Conservation (phyloP, 139 green algal genomes). For the Volvox africanus region DNA sequence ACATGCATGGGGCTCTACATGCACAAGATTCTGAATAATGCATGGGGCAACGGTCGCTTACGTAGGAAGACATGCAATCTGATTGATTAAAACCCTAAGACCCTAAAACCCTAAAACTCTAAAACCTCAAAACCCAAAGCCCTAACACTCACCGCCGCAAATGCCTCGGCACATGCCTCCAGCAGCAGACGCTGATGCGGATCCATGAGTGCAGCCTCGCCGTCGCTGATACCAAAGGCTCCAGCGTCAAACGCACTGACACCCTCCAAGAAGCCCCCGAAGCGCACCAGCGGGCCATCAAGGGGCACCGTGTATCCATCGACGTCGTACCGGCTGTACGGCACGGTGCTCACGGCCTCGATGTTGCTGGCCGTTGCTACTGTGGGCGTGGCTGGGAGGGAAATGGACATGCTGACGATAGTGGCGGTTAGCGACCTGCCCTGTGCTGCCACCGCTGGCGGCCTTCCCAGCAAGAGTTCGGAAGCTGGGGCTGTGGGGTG, state of each 20-base stretch:
- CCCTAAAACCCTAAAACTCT: too few species aligned
- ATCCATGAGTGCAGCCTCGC: constrained; percentile 82
- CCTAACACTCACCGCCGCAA: background rate
- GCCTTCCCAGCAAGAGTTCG: too few species aligned
- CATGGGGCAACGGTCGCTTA: too few species aligned
- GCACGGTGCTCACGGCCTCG: constrained; percentile 47
- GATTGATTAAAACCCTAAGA: too few species aligned
- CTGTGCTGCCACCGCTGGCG: background rate
- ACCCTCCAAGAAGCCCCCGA: constrained; percentile 63
- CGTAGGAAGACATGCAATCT: too few species aligned
- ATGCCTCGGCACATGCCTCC: constrained; percentile 54
- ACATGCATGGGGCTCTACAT: too few species aligned
- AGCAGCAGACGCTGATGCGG: constrained; percentile 91
- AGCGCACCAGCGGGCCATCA: constrained; percentile 53
- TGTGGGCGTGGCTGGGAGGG: background rate
- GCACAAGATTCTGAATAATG: too few species aligned
- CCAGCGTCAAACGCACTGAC: constrained; percentile 79
- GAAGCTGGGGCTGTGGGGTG: background rate
- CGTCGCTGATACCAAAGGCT: constrained; percentile 69
- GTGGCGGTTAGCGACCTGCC: background rate
- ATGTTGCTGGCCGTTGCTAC: background rate
- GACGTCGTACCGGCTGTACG: constrained; percentile 43
- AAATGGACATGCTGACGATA: constrained; percentile 5
- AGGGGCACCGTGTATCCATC: constrained; percentile 38
- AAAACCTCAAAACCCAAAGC: too few species aligned